A percentile compares a stretch with the other conserved stretches of the same genome.
Evolutionary conservation across 495 filamentous ascomycete species (phyloP).

Genomic region (Penicillium ochrochloron): DNA sequence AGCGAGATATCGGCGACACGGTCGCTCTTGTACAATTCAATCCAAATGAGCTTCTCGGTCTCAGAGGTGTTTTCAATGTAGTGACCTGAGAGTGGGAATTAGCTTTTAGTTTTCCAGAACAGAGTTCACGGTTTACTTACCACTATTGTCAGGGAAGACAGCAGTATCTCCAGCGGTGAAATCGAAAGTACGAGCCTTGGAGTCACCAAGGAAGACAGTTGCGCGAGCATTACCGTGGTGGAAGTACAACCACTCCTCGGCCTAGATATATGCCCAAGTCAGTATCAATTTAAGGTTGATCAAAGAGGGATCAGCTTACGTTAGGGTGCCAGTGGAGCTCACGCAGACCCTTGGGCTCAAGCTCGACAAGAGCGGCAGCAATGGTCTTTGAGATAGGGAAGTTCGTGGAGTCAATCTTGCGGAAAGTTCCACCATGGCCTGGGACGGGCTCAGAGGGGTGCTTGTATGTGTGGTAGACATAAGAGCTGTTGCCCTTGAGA

Average conservation of each 20-base stretch:
- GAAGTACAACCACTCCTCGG: conserved; percentile 71
- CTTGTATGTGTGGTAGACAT: conserved; percentile 58
- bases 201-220: conserved; percentile 63
- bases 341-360: conserved; percentile 62
- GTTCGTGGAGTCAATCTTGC: conserved; percentile 64
- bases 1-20: conserved; percentile 65
- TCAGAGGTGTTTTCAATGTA: conserved; percentile 69
- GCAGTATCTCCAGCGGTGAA: conserved; percentile 67
- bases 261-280: conserved; percentile 37
- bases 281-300: not conserved
- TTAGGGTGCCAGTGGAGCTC: conserved; percentile 75
- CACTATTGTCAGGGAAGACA: conserved; percentile 66
- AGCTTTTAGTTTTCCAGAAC: not conserved
- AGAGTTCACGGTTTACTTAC: conserved; percentile 28
- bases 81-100: conserved; percentile 45
- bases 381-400: conserved; percentile 65
- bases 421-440: conserved; percentile 61
- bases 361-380: conserved; percentile 62
- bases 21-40: conserved; percentile 69
- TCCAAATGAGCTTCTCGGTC: conserved; percentile 63
- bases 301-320: conserved; percentile 36
- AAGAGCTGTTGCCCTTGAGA: conserved; percentile 59
- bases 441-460: conserved; percentile 57
- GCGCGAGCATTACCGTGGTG: conserved; percentile 61
- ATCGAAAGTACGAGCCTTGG: conserved; percentile 65